These are phyloP conservation scores for Boletellus ananas DNA, from an alignment of 768 basidiomycete species.

Conservation along the genomic window DNA sequence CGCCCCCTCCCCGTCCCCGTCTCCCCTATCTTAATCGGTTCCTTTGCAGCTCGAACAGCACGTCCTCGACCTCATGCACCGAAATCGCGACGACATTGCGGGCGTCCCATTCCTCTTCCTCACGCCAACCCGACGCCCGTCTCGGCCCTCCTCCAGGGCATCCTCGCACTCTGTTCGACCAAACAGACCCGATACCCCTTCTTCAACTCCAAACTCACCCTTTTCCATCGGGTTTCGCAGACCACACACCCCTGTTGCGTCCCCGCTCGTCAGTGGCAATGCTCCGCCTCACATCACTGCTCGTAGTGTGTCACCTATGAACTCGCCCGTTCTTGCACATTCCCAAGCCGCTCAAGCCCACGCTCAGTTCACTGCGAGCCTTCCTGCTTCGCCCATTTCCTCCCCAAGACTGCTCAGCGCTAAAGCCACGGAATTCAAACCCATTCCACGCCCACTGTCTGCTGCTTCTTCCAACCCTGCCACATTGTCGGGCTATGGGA, in stretches of 20 bases:
- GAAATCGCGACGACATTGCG: slow-evolving; percentile 81
- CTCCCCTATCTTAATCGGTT: slow-evolving; percentile 15
- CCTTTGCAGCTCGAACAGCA: slow-evolving; percentile 71
- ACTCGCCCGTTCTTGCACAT: slow-evolving; percentile 62
- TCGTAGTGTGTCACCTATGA: slow-evolving; percentile 52
- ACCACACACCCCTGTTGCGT: slow-evolving; percentile 76
- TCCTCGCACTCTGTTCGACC: slow-evolving; percentile 65
- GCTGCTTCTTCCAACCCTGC: slow-evolving; percentile 58
- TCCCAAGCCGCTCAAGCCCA: slow-evolving; percentile 51
- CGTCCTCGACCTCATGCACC: slow-evolving; percentile 94
- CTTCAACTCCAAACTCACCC: slow-evolving; percentile 72
- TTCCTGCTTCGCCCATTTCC: slow-evolving; percentile 79
- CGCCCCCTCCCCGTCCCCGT: slow-evolving; percentile 9
- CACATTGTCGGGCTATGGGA: slow-evolving; percentile 41
- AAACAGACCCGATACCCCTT: slow-evolving; percentile 74
- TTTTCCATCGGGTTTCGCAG: slow-evolving; percentile 69
- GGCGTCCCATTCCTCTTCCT: slow-evolving; percentile 81
- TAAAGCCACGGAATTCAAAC: slow-evolving; percentile 87
- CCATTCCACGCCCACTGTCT: slow-evolving; percentile 75
- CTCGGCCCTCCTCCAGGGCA: slow-evolving; percentile 77
- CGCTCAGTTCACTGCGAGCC: slow-evolving; percentile 71
- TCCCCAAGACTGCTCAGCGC: slow-evolving; percentile 86
- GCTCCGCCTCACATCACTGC: slow-evolving; percentile 54
- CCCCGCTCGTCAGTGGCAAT: slow-evolving; percentile 64
- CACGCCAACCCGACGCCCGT: slow-evolving; percentile 75